Evolutionary conservation across 305 asterid species (phyloP), one percentile per base, ranked within the genome.

Genomic region (Solanum hybrid): DNA sequence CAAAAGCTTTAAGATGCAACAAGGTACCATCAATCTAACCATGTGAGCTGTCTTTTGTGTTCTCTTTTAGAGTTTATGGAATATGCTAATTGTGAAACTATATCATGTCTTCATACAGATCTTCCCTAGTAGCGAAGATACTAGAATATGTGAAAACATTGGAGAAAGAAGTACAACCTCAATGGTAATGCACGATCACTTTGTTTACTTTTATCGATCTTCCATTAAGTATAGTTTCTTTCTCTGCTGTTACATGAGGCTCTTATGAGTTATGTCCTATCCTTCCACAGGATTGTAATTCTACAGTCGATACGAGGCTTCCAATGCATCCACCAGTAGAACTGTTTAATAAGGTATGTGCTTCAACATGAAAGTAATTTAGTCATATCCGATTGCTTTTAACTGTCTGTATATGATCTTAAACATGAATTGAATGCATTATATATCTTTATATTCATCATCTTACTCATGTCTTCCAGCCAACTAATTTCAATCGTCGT

Each of bases 341-440:
- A 89, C 90, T 92, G 86, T 96, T 97, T 91, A 76, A 73, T 34
- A 90, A 94, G 97, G 99, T 96, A 92, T 80, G 28, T 36, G 31
- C 77, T 89, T 64, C 39, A 18, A 83, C 35, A 12, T 42, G 51
- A 18, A 57, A 34, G 33, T 40, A 40, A 12, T 33, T 61, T 73
- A 87, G 79, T 29, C 69, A 36, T 64, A 46, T 37, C 11, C 13
- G 40, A 86, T 51, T 67, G 71, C 51, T 89, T 78, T 26, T 71
- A 24, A 37, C 61, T 11, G 87, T 73, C 12, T 28, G 16, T 46
- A 64, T 87, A 13, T 26, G 31, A 88, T 29, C 86, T 88, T 29
- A 16, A 11, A 34, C 75, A 61, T 9, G 61, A 14, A 7, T 36
- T 79, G 61, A 51, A 24, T 78, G 61, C 34, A 67, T 82, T 76